These are phyloP conservation scores for Crepidotus variabilis DNA, from an alignment of 768 basidiomycete genomes.

Conservation along the genomic window DNA sequence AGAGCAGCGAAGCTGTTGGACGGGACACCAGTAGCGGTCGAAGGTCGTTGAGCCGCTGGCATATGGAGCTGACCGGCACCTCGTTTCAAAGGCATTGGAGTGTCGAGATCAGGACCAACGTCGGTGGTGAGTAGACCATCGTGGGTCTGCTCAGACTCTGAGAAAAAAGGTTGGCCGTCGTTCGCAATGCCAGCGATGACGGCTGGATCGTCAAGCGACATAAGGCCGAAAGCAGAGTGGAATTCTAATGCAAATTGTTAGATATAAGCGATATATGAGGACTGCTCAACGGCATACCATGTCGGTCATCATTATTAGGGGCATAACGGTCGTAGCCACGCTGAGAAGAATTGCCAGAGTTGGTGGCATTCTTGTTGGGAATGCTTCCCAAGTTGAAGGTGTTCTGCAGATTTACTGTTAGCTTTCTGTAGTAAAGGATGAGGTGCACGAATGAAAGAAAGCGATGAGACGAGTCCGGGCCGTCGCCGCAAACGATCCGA, in stretches of 20 bases:
- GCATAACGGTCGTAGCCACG: slow-evolving; percentile 5
- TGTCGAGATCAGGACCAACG: slow-evolving; percentile 36
- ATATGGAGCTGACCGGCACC: slow-evolving; percentile 7
- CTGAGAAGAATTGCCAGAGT: neutral
- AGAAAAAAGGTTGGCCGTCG: slow-evolving; percentile 16
- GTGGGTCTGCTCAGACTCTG: slow-evolving; percentile 1
- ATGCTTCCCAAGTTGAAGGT: neutral
- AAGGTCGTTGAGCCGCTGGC: slow-evolving; percentile 6
- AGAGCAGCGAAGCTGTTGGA: neutral
- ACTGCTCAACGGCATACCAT: slow-evolving; percentile 13
- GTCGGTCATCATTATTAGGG: slow-evolving; percentile 16
- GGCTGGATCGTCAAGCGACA: slow-evolving; percentile 46
- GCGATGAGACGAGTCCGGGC: neutral
- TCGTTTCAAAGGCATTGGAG: slow-evolving; percentile 41
- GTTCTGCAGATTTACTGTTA: neutral
- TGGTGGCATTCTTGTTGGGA: neutral
- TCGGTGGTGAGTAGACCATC: slow-evolving; percentile 3
- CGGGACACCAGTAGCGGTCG: slow-evolving; percentile 1
- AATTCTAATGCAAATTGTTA: slow-evolving; percentile 29
- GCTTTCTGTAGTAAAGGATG: neutral
- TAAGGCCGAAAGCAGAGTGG: slow-evolving; percentile 65
- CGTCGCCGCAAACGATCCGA: too few species aligned
- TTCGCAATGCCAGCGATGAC: slow-evolving; percentile 2
- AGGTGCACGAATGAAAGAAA: neutral
- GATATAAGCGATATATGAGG: neutral